Base-by-base conservation (phyloP, 441 rosid species). In the Sinapis alba region DNA sequence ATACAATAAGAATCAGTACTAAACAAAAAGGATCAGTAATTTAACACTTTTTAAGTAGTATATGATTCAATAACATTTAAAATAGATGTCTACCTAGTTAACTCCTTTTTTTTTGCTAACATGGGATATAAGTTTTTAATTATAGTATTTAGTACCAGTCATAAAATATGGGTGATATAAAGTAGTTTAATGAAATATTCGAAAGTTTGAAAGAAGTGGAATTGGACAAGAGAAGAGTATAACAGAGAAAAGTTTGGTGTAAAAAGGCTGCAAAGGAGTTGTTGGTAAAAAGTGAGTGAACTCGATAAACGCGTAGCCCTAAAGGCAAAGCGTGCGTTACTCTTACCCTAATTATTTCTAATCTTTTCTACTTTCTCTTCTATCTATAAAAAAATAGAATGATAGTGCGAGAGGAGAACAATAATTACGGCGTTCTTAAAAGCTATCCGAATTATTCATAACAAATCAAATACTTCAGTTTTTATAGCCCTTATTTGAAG, bases 251-350 rank as follows among this genome's bases (percentile, higher is more conserved):
- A 58, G 81, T 38, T 21, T 6, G 62, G 30, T 61, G 47, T 36
- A 45, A 30, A 50, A 51, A 71, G 27, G 20, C 62, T 13, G 72
- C 85, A 20, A 77, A 41, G 82, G 66, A 34, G 75, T 54, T 50
- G 60, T 53, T 67, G 41, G 47, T 76, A 53, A 56, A 53, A 71
- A 79, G 72, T 68, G 67, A 79, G 65, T 59, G 60, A 78, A 66
- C 75, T 86, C 83, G 83, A 82, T 66, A 84, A 83, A 89, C 90
- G 92, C 91, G 97, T 89, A 84, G 80, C 87, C 75, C 87, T 75
- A 64, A 75, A 82, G 90, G 70, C 81, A 84, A 91, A 79, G 97
- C 92, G 94, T 91, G 92, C 90, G 90, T 79, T 83, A 67, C 84
- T 50, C 77, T 66, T 68, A 28, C 24, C 50, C 67, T 54, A 54